Base-by-base conservation (phyloP, 1,284 basidiomycete species). In the Cutaneotrichosporon sp. region DNA sequence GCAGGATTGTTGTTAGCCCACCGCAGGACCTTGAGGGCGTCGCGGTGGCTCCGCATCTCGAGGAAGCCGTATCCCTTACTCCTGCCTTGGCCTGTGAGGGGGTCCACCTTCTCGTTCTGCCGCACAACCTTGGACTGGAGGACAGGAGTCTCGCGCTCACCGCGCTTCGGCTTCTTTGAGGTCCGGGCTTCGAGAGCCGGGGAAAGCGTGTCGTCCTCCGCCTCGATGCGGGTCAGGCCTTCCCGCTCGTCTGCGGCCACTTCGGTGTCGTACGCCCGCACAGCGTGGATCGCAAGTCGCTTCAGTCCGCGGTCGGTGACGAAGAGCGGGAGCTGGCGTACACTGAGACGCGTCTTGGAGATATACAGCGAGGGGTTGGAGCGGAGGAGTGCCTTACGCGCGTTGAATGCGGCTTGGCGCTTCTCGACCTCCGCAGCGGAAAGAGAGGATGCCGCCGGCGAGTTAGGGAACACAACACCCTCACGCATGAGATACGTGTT, bases 51-150 rank as follows among this genome's bases (percentile, higher is more conserved):
- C 33, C 83, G 78, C 82, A 97, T 83, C 77, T 98, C 94, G 35
- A 98, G 70, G 77, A 99, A 98, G 14, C 94, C 96, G 66, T 97
- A 99, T 0, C 94, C 94, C 68, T 87, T 89, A 61, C 86, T 89
- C 51, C 87, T 81, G 3, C 90, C 90, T 61, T 88, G 84, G 3
- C 88, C 89, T 0, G 88, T 93, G 27, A 92, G 72, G 0, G 88
- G 79, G 70, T 98, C 94, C 47, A 94, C 79, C 19, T 90, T 85
- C 60, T 96, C 93, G 22, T 80, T 78, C 38, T 73, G 70, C 14
- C 91, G 83, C 11, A 97, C 84, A 54, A 98, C 85, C 77, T 98
- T 97, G 35, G 85, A 79, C 75, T 98, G 94, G 19, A 81, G 73
- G 20, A 82, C 80, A n/a, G 75, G 79, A 0, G 85, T 85, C 27